Conservation (phyloP, 306 rosid genomes). For the Cicer chorassanicum region DNA sequence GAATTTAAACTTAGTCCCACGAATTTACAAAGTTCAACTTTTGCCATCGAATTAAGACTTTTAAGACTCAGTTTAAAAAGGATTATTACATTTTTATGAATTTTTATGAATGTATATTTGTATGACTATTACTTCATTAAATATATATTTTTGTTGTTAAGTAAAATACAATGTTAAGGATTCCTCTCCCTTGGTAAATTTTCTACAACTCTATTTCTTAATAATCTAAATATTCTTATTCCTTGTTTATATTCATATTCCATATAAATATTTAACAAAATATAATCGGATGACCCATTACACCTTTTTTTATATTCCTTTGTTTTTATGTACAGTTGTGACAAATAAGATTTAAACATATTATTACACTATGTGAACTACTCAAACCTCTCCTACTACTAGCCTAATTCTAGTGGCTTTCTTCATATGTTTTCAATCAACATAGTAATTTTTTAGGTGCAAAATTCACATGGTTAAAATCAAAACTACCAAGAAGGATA, state of each 20-base stretch:
- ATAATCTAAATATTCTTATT: neutral
- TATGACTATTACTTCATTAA: neutral
- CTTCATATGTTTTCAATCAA: neutral
- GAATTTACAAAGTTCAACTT: too few species aligned
- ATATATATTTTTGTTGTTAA: neutral
- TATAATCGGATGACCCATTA: too few species aligned
- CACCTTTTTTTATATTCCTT: neutral
- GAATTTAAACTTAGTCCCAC: too few species aligned
- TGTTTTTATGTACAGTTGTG: neutral
- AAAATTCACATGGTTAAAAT: slow-evolving; percentile 11
- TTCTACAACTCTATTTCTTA: neutral
- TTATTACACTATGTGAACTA: neutral
- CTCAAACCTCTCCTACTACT: neutral
- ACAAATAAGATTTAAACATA: neutral
- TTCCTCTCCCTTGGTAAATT: neutral
- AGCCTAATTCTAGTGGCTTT: neutral
- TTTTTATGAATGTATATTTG: neutral
- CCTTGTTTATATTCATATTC: neutral
- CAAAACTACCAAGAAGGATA: neutral
- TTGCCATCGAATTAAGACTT: too few species aligned
- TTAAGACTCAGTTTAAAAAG: neutral
- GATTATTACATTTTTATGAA: neutral
- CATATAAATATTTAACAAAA: too few species aligned
- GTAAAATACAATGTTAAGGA: neutral
- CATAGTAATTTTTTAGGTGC: neutral